A percentile compares a stretch with the other conserved stretches of the same genome.
phyloP scores from a whole-genome alignment of 75 land plant species.

The Picea glauca region DNA sequence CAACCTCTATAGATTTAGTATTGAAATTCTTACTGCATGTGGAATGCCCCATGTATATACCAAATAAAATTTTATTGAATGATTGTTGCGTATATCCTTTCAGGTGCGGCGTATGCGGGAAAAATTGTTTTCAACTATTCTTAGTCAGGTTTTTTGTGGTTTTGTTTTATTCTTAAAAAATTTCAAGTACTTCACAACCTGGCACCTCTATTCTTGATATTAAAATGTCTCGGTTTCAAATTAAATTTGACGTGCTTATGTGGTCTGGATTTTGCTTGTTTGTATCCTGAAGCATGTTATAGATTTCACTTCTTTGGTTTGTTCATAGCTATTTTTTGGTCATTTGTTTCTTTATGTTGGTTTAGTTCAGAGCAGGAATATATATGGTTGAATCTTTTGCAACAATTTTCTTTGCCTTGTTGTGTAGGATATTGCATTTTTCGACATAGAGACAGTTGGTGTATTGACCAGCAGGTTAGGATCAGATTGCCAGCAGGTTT shows the following conservation, averaged over 20 bases:
- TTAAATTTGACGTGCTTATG: not conserved
- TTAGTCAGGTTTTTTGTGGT: constrained; percentile 54
- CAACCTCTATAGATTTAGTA: not conserved
- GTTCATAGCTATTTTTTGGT: not conserved
- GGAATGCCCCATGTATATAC: not conserved
- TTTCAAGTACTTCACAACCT: not conserved
- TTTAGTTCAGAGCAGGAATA: not conserved
- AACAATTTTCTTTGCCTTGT: not conserved
- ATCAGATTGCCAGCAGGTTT: no score
- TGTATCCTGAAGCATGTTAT: not conserved
- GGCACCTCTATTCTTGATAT: not conserved
- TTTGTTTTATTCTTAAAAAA: not conserved
- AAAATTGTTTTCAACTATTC: constrained; percentile 58
- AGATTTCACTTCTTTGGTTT: constrained; percentile 1
- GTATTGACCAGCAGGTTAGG: no score
- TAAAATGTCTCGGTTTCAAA: no score
- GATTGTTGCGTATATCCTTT: not conserved
- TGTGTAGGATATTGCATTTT: constrained; percentile 87
- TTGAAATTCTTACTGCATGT: not conserved
- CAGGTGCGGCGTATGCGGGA: constrained; percentile 89
- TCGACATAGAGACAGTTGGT: no score
- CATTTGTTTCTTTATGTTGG: not conserved
- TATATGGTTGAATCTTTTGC: not conserved
- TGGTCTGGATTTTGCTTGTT: not conserved
- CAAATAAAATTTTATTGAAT: not conserved